Evolutionary conservation across 1,284 basidiomycete genomes (phyloP).

Genomic region (Chalciporus piperatoides): DNA sequence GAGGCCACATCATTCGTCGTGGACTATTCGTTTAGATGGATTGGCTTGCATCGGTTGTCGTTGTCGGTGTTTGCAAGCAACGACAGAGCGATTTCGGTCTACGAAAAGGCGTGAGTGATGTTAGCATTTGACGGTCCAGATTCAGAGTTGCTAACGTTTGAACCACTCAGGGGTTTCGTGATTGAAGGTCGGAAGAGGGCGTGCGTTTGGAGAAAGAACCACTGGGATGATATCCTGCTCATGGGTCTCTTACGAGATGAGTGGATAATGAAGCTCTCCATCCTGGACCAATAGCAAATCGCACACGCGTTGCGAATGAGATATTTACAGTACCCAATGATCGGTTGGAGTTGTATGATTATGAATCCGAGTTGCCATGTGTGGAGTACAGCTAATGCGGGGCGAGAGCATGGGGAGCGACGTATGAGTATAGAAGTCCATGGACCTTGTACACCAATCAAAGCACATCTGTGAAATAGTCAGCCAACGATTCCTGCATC

Average conservation of each 20-base stretch:
- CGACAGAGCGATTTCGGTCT: slow-evolving; percentile 30
- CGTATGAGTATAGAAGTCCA: not conserved
- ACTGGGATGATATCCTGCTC: slow-evolving; percentile 28
- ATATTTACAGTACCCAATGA: not conserved
- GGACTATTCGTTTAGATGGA: slow-evolving; percentile 33
- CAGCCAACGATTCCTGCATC: slow-evolving; percentile 37
- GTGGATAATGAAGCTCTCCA: slow-evolving; percentile 27
- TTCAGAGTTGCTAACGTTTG: not conserved
- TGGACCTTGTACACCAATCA: slow-evolving; percentile 10
- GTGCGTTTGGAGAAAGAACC: slow-evolving; percentile 27
- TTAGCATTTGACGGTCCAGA: not conserved
- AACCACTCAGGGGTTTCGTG: slow-evolving; percentile 26
- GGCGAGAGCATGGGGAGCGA: not conserved
- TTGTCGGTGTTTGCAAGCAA: slow-evolving; percentile 33
- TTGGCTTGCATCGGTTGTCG: slow-evolving; percentile 35
- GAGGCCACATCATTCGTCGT: slow-evolving; percentile 33
- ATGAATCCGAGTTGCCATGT: slow-evolving; percentile 7
- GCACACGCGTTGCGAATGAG: not conserved
- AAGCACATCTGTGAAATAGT: slow-evolving; percentile 36
- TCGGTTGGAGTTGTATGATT: slow-evolving; percentile 2
- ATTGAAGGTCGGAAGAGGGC: slow-evolving; percentile 32
- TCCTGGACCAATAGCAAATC: slow-evolving; percentile 21
- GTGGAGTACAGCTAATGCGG: slow-evolving; percentile 6
- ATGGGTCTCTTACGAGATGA: slow-evolving; percentile 34
- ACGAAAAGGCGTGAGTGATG: slow-evolving; percentile 31